Evolutionary conservation across 1,284 basidiomycete genomes (phyloP).

Genomic region (Amylostereum areolatum): DNA sequence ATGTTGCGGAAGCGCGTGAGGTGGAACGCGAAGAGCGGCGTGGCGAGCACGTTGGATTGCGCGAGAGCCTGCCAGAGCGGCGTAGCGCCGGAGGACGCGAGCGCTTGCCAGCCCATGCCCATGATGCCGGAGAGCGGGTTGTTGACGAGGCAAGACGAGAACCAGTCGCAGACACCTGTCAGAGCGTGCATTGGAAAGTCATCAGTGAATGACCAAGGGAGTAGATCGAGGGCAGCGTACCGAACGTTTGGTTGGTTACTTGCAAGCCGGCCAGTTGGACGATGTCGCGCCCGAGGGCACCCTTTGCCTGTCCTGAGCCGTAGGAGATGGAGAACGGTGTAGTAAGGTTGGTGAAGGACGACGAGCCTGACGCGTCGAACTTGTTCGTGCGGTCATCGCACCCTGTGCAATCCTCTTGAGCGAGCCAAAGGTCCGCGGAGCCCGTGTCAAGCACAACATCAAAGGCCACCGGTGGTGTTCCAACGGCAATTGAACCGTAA

Average conservation of each 20-base stretch:
- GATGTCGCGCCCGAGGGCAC: neutral
- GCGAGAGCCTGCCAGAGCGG: conserved; percentile 30
- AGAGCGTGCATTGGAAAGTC: conserved; percentile 2
- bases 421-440: neutral
- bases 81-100: conserved; percentile 31
- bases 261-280: neutral
- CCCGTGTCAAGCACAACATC: neutral
- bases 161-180: conserved; percentile 41
- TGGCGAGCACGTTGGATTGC: conserved; percentile 37
- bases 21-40: conserved; percentile 74
- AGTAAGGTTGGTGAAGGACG: neutral
- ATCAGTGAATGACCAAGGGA: conserved; percentile 10
- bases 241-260: conserved; percentile 9
- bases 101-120: conserved; percentile 31
- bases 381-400: neutral
- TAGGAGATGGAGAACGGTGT: neutral
- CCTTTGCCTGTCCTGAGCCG: neutral
- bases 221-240: conserved; percentile 14
- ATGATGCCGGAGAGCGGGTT: conserved; percentile 29
- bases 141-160: conserved; percentile 20
- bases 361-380: neutral
- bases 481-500: conserved; percentile 60
- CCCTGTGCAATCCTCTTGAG: neutral
- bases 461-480: conserved; percentile 46
- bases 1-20: conserved; percentile 67